Conservation (phyloP, 331 rosid genomes). For the Rosa hybrid region DNA sequence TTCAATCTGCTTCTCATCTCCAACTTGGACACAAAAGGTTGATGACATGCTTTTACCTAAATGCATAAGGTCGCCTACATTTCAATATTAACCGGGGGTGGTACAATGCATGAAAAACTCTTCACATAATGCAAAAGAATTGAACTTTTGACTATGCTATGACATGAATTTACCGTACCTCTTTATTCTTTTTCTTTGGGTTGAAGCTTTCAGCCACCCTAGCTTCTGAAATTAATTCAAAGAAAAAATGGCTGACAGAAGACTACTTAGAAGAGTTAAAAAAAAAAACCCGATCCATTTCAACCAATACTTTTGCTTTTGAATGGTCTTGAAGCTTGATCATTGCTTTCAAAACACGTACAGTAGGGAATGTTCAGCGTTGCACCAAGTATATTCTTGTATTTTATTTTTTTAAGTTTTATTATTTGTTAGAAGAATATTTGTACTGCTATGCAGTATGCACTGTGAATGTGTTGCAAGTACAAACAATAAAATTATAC, state of each 20-base stretch:
- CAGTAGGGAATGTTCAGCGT: neutral
- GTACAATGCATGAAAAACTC: too few relatives aligned
- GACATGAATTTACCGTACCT: neutral
- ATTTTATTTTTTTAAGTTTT: neutral
- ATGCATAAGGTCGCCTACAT: too few relatives aligned
- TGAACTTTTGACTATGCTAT: too few relatives aligned
- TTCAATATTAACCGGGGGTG: too few relatives aligned
- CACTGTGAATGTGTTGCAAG: neutral
- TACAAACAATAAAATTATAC: constrained; percentile 15
- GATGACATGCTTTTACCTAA: neutral
- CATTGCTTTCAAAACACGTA: constrained; percentile 5
- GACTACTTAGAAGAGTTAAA: neutral
- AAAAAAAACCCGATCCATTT: constrained; percentile 9
- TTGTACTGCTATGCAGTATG: neutral
- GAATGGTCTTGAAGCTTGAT: constrained; percentile 11
- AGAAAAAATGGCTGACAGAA: constrained; percentile 8
- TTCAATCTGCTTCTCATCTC: neutral
- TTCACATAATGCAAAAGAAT: too few relatives aligned
- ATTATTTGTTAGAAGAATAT: constrained; percentile 16
- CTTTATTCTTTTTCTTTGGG: neutral
- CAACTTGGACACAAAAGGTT: neutral
- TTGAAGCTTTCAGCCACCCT: constrained; percentile 3
- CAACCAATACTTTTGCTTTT: constrained; percentile 12
- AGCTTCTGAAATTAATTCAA: neutral
- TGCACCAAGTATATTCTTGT: neutral